Evolutionary conservation across 1,284 basidiomycete species (phyloP).

Genomic region (Ceratorhiza oryzae-sativae): DNA sequence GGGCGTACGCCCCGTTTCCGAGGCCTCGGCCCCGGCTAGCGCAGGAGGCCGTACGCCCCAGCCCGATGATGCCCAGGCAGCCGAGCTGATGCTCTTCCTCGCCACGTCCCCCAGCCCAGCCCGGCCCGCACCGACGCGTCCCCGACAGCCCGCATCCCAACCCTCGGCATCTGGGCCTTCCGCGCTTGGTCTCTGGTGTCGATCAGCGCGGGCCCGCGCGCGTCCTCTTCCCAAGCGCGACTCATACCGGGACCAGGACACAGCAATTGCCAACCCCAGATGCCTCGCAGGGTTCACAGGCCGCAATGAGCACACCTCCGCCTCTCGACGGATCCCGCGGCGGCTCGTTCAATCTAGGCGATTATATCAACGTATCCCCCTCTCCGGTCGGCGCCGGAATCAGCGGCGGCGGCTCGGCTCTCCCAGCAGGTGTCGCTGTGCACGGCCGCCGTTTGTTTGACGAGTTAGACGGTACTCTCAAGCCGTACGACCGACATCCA

Average conservation of each 20-base stretch:
- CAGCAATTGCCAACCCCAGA: slow-evolving; percentile 45
- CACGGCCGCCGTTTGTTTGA: slow-evolving; percentile 22
- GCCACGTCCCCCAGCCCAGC: slow-evolving; percentile 81
- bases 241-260: slow-evolving; percentile 41
- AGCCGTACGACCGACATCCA: slow-evolving; percentile 3
- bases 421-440: slow-evolving; percentile 1
- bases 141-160: slow-evolving; percentile 50
- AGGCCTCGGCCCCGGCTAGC: slow-evolving; percentile 3
- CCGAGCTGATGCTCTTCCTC: slow-evolving; percentile 78
- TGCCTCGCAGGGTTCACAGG: slow-evolving; percentile 52
- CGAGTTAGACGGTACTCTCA: neutral
- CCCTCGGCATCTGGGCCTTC: slow-evolving; percentile 70
- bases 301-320: slow-evolving; percentile 51
- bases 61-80: slow-evolving; percentile 67
- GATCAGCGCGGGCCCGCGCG: slow-evolving; percentile 46
- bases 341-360: slow-evolving; percentile 65
- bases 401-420: neutral
- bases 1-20: neutral
- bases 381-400: neutral
- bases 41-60: slow-evolving; percentile 48
- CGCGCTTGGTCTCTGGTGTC: slow-evolving; percentile 48
- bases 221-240: slow-evolving; percentile 37
- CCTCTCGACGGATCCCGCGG: slow-evolving; percentile 48
- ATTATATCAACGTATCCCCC: slow-evolving; percentile 71
- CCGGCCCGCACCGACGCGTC: slow-evolving; percentile 50